Evolutionary conservation across 1,284 basidiomycete genomes (phyloP).

Genomic region (Inonotus hispidus): DNA sequence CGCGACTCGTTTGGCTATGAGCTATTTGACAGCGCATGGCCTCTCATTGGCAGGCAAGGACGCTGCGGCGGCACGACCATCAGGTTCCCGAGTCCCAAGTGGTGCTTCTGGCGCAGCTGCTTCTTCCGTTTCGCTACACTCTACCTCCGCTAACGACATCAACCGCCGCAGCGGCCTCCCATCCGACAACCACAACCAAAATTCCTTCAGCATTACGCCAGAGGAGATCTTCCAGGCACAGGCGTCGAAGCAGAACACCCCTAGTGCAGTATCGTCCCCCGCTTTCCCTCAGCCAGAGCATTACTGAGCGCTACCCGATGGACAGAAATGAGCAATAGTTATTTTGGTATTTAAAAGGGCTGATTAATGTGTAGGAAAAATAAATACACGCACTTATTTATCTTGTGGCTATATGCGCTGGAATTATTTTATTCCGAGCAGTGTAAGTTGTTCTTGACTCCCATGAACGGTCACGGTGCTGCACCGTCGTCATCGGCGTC

Average conservation of each 20-base stretch:
- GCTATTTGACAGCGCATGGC: conserved; percentile 35
- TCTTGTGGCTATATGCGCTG: not conserved
- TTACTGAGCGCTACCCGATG: not conserved
- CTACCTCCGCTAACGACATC: not conserved
- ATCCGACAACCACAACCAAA: not conserved
- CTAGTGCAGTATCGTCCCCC: not conserved
- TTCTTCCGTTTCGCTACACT: not conserved
- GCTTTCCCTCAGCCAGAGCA: not conserved
- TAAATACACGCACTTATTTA: not conserved
- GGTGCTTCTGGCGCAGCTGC: not conserved
- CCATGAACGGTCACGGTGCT: not conserved
- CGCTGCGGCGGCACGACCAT: not conserved
- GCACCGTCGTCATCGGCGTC: not conserved
- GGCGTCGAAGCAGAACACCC: not conserved
- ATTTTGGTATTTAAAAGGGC: not conserved
- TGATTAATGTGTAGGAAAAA: not conserved
- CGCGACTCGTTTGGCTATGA: conserved; percentile 29
- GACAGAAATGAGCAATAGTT: not conserved
- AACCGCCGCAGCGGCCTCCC: not conserved
- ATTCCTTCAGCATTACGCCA: conserved; percentile 3
- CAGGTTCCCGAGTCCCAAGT: not conserved
- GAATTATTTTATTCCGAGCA: not conserved
- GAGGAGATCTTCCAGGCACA: conserved; percentile 1
- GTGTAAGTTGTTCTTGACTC: not conserved
- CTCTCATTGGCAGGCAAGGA: conserved; percentile 1